Conservation (phyloP, 305 asterid genomes). For the Striga hermonthica region DNA sequence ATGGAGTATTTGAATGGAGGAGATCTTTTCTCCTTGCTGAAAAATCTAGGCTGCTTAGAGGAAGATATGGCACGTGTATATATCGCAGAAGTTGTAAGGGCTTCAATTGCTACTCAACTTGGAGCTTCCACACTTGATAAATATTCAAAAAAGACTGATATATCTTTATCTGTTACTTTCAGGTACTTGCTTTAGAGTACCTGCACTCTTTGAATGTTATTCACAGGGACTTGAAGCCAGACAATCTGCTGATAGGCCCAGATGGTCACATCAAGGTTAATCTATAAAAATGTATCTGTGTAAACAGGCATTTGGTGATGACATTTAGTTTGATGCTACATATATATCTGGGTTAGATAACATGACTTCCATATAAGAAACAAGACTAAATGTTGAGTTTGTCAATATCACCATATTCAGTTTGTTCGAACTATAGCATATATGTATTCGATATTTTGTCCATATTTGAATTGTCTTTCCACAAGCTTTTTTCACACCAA, state of each 20-base stretch:
- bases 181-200: conserved; percentile 98
- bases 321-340: conserved; percentile 26
- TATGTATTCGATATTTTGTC: no score
- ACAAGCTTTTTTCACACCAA: conserved; percentile 22
- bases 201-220: conserved; percentile 88
- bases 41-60: conserved; percentile 93
- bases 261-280: conserved; percentile 99
- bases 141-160: conserved; percentile 29
- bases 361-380: conserved; percentile 10
- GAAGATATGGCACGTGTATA: conserved; percentile 92
- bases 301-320: conserved; percentile 30
- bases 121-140: conserved; percentile 29
- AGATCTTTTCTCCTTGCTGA: conserved; percentile 91
- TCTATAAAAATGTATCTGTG: conserved; percentile 30
- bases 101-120: conserved; percentile 28
- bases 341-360: conserved; percentile 25
- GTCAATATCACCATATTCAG: conserved; percentile 21
- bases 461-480: conserved; percentile 10
- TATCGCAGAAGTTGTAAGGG: conserved; percentile 97
- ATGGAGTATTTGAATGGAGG: conserved; percentile 99
- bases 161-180: conserved; percentile 35
- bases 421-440: no score
- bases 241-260: conserved; percentile 93
- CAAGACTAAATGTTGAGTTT: conserved; percentile 18
- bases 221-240: conserved; percentile 99